Conservation (phyloP, 177 flowering plant genomes). For the Vitis hybrid region DNA sequence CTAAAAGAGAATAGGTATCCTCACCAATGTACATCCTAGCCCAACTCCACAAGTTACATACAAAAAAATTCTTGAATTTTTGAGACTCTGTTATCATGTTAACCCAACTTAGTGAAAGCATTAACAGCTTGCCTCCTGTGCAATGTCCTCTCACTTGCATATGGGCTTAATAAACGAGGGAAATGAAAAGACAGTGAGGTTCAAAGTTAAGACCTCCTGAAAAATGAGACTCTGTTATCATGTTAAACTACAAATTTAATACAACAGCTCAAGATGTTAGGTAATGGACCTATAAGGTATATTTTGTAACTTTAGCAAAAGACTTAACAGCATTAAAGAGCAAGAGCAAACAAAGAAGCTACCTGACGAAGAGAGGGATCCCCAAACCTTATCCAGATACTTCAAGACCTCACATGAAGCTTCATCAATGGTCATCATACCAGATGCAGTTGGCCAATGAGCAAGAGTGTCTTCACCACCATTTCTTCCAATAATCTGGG, state of each 20-base stretch:
- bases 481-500: slow-evolving; percentile 74
- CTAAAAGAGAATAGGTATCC: too few species aligned
- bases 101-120: too few species aligned
- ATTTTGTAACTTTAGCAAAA: neutral
- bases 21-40: too few species aligned
- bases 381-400: slow-evolving; percentile 80
- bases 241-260: neutral
- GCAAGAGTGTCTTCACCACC: slow-evolving; percentile 94
- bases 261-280: neutral
- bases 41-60: too few species aligned
- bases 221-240: too few species aligned
- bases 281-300: neutral
- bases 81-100: too few species aligned
- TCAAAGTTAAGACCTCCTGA: too few species aligned
- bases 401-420: slow-evolving; percentile 77
- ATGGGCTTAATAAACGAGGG: too few species aligned
- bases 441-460: slow-evolving; percentile 84
- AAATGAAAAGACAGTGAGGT: too few species aligned
- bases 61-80: too few species aligned
- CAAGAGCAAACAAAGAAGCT: slow-evolving; percentile 13
- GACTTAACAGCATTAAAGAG: neutral
- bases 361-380: slow-evolving; percentile 85
- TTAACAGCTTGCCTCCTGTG: too few species aligned
- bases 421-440: slow-evolving; percentile 71
- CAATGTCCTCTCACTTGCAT: too few species aligned